Conservation (phyloP, 2,329 filamentous ascomycete genomes). For the Aureobasidium uvarum region DNA sequence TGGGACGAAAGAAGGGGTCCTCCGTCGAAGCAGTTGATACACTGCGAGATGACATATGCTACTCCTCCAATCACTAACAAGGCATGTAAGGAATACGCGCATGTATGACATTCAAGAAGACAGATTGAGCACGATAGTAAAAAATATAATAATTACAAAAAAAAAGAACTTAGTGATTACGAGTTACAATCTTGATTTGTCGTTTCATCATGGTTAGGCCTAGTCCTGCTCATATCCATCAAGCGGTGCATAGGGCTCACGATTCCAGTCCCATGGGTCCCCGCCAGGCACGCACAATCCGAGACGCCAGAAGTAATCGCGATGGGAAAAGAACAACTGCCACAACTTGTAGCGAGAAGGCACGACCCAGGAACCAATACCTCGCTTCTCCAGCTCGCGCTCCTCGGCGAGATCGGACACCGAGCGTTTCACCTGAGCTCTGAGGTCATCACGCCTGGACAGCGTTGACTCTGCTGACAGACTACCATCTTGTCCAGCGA, state of each 20-base stretch:
- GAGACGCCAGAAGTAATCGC: slow-evolving; percentile 95
- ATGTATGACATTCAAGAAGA: not conserved
- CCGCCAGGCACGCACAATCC: slow-evolving; percentile 74
- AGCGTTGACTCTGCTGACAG: slow-evolving; percentile 30
- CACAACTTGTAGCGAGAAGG: slow-evolving; percentile 71
- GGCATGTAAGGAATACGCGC: not conserved
- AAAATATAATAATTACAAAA: not conserved
- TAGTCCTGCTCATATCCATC: not conserved
- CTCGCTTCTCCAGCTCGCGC: slow-evolving; percentile 3
- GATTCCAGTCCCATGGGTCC: slow-evolving; percentile 23
- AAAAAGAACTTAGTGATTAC: not conserved
- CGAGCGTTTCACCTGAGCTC: not conserved
- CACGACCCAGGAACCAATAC: slow-evolving; percentile 32
- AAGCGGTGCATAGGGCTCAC: slow-evolving; percentile 8
- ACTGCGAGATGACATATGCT: too few relatives aligned
- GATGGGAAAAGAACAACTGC: slow-evolving; percentile 88
- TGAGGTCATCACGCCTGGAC: not conserved
- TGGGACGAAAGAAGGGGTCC: too few relatives aligned
- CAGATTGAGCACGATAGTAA: not conserved
- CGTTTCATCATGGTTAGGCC: not conserved
- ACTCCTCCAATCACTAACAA: too few relatives aligned
- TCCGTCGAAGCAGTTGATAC: too few relatives aligned
- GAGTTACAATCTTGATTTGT: not conserved
- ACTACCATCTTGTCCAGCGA: slow-evolving; percentile 56
- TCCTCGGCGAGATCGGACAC: slow-evolving; percentile 10